Base-by-base conservation (phyloP, 2,329 filamentous ascomycete genomes). In the Pseudonectria foliicola region DNA sequence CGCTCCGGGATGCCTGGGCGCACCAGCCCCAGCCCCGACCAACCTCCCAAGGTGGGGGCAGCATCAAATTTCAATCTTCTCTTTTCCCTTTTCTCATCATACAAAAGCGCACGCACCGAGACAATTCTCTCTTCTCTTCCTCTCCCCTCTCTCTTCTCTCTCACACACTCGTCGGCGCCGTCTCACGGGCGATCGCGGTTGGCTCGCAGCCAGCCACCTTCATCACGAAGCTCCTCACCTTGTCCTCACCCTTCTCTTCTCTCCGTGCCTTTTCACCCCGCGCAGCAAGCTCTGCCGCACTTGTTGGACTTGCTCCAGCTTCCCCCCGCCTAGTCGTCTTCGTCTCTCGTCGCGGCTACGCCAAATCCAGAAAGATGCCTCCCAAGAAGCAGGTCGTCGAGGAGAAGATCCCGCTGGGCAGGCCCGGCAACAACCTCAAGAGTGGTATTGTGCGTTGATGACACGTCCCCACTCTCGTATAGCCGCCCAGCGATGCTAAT, bases 401-500 rank as follows among this genome's bases (percentile, higher is more conserved):
- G 75, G 85, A 96, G 76, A 96, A 96, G 81, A 76, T 96, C 66
- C 81, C 92, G 53, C 76, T 98, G 66, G 92, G 92, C 66, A 77
- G 92, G 62, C 92, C 92, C 49, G 92, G 92, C 60, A 98, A 98
- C 77, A 96, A 80, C 70, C 67, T 98, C 67, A 98, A 96, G 80
- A 95, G 87, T 73, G 93, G 92, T 71, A 98, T 98, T 80, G 92
- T 93, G 75, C 67, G 78, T 55, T 38, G 29, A 42, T 31, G 16
- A 32, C 26, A 26, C 34, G 7, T 35, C 37, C 29, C 32, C 13
- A 16, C 21, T 30, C 26, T 32, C 24, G 32, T 31, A 34, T 27
- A 27, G 24, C 18, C 13, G 37, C 34, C 24, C 27, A 28, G 23
- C 37, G 18, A 24, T 37, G 39, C 10, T 34, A 14, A 33, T 31